Base-by-base conservation (phyloP, 2,329 filamentous ascomycete genomes). In the Lizonia empirigonia region DNA sequence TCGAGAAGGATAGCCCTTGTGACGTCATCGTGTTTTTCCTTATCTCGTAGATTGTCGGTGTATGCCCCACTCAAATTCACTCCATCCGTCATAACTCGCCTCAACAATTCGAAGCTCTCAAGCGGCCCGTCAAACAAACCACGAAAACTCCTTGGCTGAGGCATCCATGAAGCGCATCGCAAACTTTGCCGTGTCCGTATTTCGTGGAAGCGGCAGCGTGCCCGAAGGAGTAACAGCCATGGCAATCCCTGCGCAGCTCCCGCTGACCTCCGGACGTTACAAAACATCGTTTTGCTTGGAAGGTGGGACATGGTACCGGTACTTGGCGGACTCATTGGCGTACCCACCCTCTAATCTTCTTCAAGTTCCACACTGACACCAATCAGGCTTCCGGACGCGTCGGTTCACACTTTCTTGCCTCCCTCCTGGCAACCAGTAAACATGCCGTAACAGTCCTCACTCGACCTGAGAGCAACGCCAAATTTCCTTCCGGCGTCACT, bases 391-490 rank as follows among this genome's bases (percentile, higher is more conserved):
- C 50, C 41, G 77, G 78, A 48, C 67, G 66, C 26, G 55, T 75
- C 30, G 78, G 77, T 29, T 60, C 59, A 4, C 58, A 62, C 46
- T 72, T 76, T 42, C 57, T 72, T 39, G 54, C 64, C 2, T 70
- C 70, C 22, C 69, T 81, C 13, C 62, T 79, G 35, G 20, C 38
- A 5, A 49, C 44, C 15, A n/a, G 13, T 18, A 55, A 46, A 22
- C 55, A 58, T 55, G 62, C 54, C 15, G 50, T 77, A 44, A 76
- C 75, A 1, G 71, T 74, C 46, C 62, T 77, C 32, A 72, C 73
- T n/a, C 74, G 75, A n/a, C 44, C 52, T 29, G 74, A 70, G 20
- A 79, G 77, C 63, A 72, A 63, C 2, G 69, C 61, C 53, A 70
- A 55, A 0, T 67, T 80, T 7, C 77, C 77, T 5, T 56, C 64